Base-by-base conservation (phyloP, 306 rosid genomes). In the Lathyrus oleraceus region DNA sequence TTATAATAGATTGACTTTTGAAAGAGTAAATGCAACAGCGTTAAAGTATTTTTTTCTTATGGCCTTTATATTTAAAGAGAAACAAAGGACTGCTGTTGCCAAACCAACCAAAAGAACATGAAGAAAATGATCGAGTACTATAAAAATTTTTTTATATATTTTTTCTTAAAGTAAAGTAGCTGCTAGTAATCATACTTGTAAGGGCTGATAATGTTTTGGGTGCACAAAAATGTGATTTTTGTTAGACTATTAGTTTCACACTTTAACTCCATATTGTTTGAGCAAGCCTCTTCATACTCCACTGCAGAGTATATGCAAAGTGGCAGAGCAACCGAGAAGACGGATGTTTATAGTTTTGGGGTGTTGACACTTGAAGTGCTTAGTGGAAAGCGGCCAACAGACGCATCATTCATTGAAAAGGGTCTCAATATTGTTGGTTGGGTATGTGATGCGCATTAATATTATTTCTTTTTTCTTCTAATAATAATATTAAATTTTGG, bases 361-460 rank as follows among this genome's bases (percentile, higher is more conserved):
- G 97, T 94, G 69, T 70, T 91, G 80, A 85, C 87, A 71, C 99
- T 94, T 35, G 99, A 91, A 87, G 95, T 94, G 47, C 82, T 91
- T 66, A 94, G 96, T 69, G 96, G 99, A 66, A 94, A 91, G 81
- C 96, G 97, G 64, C 99, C 99, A 36, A 91, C 99, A 0, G 99
- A 94, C 77, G 92, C 99, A 36, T 87, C 97, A 1, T 91, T 83
- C 78, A 94, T 94, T 56, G 96, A 94, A 77, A 94, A 90, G 83
- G 99, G 99, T 76, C 89, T 94, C 69, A 94, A 94, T 80, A 86
- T 94, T 75, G 99, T 94, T 71, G 99, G 99, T 79, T 94, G 99
- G 97, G 99, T 94, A 90, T 66, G 90, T 60, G 57, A 64, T 77
- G 72, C 76, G 38, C 67, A 28, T 51, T 30, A 53, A 52, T 67